Evolutionary conservation across 768 basidiomycete species (phyloP).

Genomic region (Lanmaoa rubissima): DNA sequence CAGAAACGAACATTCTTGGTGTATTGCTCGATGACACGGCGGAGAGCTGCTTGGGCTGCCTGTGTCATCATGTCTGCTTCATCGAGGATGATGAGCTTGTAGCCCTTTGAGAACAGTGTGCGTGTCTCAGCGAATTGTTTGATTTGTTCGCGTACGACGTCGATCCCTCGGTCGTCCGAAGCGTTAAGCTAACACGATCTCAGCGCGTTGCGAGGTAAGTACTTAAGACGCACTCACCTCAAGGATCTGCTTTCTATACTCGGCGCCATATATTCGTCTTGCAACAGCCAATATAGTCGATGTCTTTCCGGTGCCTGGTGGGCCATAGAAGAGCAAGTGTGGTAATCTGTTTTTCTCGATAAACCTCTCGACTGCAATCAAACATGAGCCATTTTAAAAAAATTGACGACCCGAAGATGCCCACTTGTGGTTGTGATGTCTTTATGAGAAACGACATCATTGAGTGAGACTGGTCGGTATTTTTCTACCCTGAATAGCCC

Average conservation of each 20-base stretch:
- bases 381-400: background rate
- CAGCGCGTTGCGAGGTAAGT: background rate
- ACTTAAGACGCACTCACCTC: conserved; percentile 55
- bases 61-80: conserved; percentile 99
- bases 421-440: conserved; percentile 93
- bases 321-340: conserved; percentile 95
- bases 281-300: conserved; percentile 96
- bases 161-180: conserved; percentile 97
- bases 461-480: conserved; percentile 86
- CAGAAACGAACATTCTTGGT: conserved; percentile 99
- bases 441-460: conserved; percentile 95
- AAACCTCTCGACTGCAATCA: conserved; percentile 82
- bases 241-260: conserved; percentile 88
- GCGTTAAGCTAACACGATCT: conserved; percentile 74
- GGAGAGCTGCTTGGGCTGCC: conserved; percentile 92
- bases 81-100: conserved; percentile 96
- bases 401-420: background rate
- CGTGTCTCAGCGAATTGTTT: conserved; percentile 98
- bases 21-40: conserved; percentile 97
- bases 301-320: conserved; percentile 98
- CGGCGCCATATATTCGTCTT: conserved; percentile 85
- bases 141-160: conserved; percentile 97
- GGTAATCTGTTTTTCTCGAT: conserved; percentile 93
- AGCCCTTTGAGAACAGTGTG: conserved; percentile 87
- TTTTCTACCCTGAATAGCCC: conserved; percentile 83